Evolutionary conservation across 2,329 filamentous ascomycete genomes (phyloP), one percentile per base, ranked within the genome.

Genomic region (Lasiodiplodia sp.): DNA sequence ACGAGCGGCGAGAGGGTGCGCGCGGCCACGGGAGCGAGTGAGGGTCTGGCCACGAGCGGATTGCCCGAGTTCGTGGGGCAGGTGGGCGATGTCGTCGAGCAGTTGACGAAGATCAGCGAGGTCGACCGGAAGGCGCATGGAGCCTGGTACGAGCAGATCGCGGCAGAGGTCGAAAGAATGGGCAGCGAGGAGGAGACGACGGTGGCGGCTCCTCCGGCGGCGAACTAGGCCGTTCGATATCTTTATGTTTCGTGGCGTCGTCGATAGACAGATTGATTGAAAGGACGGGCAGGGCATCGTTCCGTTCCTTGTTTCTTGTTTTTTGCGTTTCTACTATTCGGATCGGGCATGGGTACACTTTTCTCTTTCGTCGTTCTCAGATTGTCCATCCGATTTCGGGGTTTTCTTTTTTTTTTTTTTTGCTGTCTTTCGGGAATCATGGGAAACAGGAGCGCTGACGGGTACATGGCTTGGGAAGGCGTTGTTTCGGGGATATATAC

Each of bases 11-110:
- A 94, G 75, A 89, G 91, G 73, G 88, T 92, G 68, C 88, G 88
- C 73, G 89, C 88, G 14, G 89, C 90, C 0, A 91, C 87, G 72
- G 88, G 85, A 0, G 91, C 90, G 0, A 88, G 87, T 12, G 91
- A 94, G 77, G 89, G 87, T 69, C 84, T 94, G 8, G 90, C 90
- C 0, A 85, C 86, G 2, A 84, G 91, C 21, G 92, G 92, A 0
- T 80, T 94, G 68, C 89, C 89, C 0, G 92, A 94, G 78, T 94
- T 94, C 76, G 89, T 91, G 18, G 86, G 87, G 34, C 87, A 86
- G 70, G 88, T 94, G 16, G 84, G 89, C 38, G 87, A 88, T 60
- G 89, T 94, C 72, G 88, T 92, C 8, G 90, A 92, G 40, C 84
- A 90, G 74, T 80, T 94, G 69, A 85, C 86, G 52, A 86, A 86